These are phyloP conservation scores for Penicillium digitatum DNA, from an alignment of 2,329 filamentous ascomycete genomes.

Conservation along the genomic window DNA sequence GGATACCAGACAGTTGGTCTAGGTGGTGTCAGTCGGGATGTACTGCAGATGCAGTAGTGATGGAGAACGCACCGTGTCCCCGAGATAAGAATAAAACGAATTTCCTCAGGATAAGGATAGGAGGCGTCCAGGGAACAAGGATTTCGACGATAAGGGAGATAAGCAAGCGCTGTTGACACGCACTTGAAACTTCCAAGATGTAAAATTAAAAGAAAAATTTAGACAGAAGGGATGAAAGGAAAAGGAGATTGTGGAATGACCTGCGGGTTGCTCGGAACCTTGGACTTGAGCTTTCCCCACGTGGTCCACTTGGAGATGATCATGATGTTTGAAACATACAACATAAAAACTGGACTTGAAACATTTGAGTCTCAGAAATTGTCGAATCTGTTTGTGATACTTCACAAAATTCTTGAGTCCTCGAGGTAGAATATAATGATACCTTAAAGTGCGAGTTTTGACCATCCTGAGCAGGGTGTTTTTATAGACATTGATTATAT, in stretches of 20 bases:
- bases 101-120: constrained; percentile 4
- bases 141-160: neutral
- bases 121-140: neutral
- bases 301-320: constrained; percentile 9
- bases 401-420: neutral
- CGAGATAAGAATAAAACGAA: constrained; percentile 2
- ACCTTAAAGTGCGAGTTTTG: neutral
- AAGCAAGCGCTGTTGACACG: neutral
- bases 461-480: neutral
- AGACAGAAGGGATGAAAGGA: neutral
- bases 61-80: neutral
- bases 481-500: constrained; percentile 13
- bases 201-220: neutral
- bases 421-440: neutral
- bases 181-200: neutral
- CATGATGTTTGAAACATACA: neutral
- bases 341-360: neutral
- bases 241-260: constrained; percentile 4
- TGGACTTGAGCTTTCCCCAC: constrained; percentile 20
- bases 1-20: neutral
- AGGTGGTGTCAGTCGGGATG: neutral
- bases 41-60: neutral
- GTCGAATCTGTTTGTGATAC: neutral
- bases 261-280: constrained; percentile 19
- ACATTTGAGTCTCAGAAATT: neutral